Evolutionary conservation across 768 basidiomycete genomes (phyloP), one percentile per base, ranked within the genome.

Genomic region (Mycena polygramma): DNA sequence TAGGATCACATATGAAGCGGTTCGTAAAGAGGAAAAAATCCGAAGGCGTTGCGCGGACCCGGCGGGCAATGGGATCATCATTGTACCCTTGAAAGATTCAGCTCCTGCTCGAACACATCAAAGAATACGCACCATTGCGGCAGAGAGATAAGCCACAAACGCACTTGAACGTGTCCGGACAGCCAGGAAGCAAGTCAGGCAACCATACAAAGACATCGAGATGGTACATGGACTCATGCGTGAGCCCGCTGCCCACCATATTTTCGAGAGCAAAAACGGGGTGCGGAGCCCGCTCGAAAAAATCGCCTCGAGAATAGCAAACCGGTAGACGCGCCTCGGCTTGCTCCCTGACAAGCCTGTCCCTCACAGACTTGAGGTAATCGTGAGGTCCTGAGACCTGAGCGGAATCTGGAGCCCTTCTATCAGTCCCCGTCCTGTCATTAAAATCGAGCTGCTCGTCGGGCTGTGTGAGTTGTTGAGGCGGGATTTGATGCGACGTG

Each of bases 21-120:
- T 71, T 63, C 19, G 66, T 71, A 22, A 74, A 26, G 0, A 74
- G 63, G 22, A 69, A 74, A 26, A 64, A 74, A 41, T 74, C 70
- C 2, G n/a, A 14, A 14, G 67, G 57, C 22, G 61, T 53, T 3
- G 45, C 20, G 37, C 63, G 61, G 20, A 74, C 73, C 2, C 70
- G 62, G 11, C 70, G 70, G 8, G 72, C 72, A 51, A 73, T 59
- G 0, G 69, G 72, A 24, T 52, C 22, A n/a, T 70, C 64, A 48
- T 67, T 70, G 43, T 67, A 73, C 2, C 72, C 72, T 73, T 13
- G 24, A 24, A 7, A 2, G 10, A 43, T 43, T 43, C 9, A 52
- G 24, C 22, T 24, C 22, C 11, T 19, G 20, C 51, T 24, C 51
- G 49, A 2, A 10, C 11, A 24, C 11, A 15, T 4, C 1, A 3